A percentile compares a stretch with the other conserved stretches of the same genome.
phyloP scores from a whole-genome alignment of 352 stramenopile species.

The Globisporangium solare region DNA sequence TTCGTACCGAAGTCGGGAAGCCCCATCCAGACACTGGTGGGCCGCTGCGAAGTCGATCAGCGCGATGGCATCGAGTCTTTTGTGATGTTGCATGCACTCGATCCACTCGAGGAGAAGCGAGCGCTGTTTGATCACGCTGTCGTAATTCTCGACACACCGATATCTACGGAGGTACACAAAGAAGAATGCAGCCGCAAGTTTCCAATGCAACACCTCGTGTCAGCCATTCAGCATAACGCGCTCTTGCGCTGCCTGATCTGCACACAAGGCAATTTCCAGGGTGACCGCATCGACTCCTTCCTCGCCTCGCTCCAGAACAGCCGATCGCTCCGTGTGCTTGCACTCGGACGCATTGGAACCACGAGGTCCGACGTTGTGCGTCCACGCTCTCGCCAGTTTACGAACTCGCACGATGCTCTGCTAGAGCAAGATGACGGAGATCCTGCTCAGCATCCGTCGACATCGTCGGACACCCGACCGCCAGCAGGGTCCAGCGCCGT shows the following conservation, averaged over 20 bases:
- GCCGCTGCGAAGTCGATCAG: constrained; percentile 20
- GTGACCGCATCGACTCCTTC: constrained; percentile 22
- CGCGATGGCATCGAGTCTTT: constrained; percentile 23
- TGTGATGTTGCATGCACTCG: constrained; percentile 17
- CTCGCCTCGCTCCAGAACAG: constrained; percentile 35
- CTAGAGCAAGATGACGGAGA: constrained; percentile 14
- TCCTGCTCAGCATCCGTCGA: too few species aligned
- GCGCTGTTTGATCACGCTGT: constrained; percentile 46
- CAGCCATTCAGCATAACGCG: constrained; percentile 42
- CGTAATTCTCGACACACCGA: constrained; percentile 23
- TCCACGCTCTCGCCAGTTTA: not conserved
- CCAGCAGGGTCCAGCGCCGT: too few species aligned
- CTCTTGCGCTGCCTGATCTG: constrained; percentile 37
- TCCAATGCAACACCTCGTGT: constrained; percentile 29
- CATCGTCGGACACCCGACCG: too few species aligned
- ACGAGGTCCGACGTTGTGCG: too few species aligned
- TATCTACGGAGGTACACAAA: too few species aligned
- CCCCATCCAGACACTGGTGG: constrained; percentile 27
- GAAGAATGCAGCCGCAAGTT: not conserved
- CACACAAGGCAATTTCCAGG: constrained; percentile 27
- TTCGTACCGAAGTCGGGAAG: constrained; percentile 18
- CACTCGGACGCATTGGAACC: constrained; percentile 27
- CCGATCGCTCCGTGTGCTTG: constrained; percentile 40
- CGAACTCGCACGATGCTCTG: constrained; percentile 2
- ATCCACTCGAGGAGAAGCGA: constrained; percentile 32